phyloP scores from a whole-genome alignment of 805 yeast species.

The Osmozyma mogii region DNA sequence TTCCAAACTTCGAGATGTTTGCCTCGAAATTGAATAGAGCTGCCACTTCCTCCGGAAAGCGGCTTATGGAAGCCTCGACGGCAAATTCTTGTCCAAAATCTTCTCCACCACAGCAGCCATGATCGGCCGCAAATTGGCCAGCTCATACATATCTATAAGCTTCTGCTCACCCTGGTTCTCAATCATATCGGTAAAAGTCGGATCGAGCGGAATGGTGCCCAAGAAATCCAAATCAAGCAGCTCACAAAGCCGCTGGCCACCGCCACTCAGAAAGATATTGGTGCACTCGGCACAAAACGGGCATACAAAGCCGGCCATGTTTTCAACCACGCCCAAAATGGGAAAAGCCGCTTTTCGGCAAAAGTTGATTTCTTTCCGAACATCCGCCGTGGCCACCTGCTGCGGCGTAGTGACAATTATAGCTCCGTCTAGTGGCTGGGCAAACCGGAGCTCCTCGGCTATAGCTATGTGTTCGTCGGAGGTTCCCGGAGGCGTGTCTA shows the following conservation, averaged over 20 bases:
- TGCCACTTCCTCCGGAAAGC: no score
- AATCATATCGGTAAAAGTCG: constrained; percentile 79
- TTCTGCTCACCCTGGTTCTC: constrained; percentile 35
- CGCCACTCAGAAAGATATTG: constrained; percentile 87
- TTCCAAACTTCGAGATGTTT: no score
- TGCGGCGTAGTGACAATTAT: constrained; percentile 96
- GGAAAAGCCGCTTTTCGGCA: constrained; percentile 78
- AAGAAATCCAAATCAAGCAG: constrained; percentile 57
- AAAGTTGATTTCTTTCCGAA: constrained; percentile 85
- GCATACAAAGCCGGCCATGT: constrained; percentile 95
- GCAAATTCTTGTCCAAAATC: constrained; percentile 22
- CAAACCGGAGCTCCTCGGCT: constrained; percentile 76
- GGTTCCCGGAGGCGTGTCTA: constrained; percentile 99
- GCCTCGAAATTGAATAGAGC: no score
- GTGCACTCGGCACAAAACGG: constrained; percentile 92
- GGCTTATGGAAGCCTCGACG: no score
- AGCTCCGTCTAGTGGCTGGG: constrained; percentile 76
- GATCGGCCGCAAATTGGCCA: constrained; percentile 29
- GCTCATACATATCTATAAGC: constrained; percentile 28
- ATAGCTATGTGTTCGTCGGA: constrained; percentile 96
- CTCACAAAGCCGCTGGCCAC: constrained; percentile 69
- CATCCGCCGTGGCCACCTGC: constrained; percentile 87
- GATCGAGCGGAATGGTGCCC: constrained; percentile 91
- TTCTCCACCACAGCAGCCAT: constrained; percentile 29
- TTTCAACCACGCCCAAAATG: constrained; percentile 83